phyloP scores from a whole-genome alignment of 306 rosid genomes.

The Acacia confusa region DNA sequence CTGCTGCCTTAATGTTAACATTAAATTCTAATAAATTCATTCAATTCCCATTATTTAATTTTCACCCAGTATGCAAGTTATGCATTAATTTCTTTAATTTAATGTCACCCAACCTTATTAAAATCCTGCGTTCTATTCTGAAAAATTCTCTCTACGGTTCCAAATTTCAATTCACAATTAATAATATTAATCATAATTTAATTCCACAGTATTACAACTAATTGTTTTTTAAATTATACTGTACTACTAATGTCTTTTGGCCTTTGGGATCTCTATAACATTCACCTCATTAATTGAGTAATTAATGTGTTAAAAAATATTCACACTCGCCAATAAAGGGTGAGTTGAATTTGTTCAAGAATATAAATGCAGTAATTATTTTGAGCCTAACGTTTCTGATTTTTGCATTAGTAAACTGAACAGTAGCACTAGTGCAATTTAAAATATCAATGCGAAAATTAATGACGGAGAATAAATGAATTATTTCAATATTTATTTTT shows the following conservation, averaged over 20 bases:
- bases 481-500: not conserved
- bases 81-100: constrained; percentile 45
- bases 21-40: constrained; percentile 34
- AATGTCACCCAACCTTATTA: constrained; percentile 47
- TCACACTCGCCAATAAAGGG: not conserved
- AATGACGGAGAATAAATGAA: not conserved
- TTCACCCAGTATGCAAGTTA: constrained; percentile 43
- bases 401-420: not conserved
- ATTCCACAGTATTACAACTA: not conserved
- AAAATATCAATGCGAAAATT: not conserved
- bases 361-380: not conserved
- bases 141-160: not conserved
- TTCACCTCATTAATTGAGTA: not conserved
- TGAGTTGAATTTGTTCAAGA: not conserved
- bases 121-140: not conserved
- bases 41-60: constrained; percentile 43
- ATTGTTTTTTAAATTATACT: too few relatives aligned
- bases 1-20: not conserved
- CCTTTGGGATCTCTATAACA: not conserved
- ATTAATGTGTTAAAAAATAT: not conserved
- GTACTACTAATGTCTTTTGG: not conserved
- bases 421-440: not conserved
- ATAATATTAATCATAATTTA: not conserved
- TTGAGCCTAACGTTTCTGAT: not conserved
- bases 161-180: not conserved